Conservation (phyloP, 2,329 filamentous ascomycete species). For the Ascochyta rabiei region DNA sequence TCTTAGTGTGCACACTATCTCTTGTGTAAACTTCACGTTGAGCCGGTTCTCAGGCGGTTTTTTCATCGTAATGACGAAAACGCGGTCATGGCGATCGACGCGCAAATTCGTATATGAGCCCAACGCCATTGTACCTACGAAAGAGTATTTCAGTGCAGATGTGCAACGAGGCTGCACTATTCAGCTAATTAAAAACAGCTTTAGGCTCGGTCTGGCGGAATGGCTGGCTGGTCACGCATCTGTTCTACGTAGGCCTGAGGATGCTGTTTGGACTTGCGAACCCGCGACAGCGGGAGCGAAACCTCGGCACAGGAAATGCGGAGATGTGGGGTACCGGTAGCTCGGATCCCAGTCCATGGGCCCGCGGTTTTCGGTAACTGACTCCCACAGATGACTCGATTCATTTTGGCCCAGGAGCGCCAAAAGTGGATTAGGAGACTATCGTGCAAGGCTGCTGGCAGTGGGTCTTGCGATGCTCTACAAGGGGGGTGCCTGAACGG, state of each 20-base stretch:
- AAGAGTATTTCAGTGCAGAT: background rate
- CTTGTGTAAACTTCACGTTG: constrained; percentile 58
- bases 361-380: constrained; percentile 24
- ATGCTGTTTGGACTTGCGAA: background rate
- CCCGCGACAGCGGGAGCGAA: background rate
- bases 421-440: background rate
- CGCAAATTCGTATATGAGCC: constrained; percentile 51
- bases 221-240: background rate
- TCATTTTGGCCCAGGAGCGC: background rate
- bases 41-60: constrained; percentile 62
- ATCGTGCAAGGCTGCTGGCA: background rate
- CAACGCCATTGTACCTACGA: constrained; percentile 28
- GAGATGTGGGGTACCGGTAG: constrained; percentile 32
- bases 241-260: background rate
- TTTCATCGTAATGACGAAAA: constrained; percentile 61
- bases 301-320: constrained; percentile 30
- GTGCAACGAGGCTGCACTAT: background rate
- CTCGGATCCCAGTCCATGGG: background rate
- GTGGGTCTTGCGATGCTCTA: background rate
- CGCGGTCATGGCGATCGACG: constrained; percentile 54
- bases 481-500: no score
- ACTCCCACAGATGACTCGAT: background rate
- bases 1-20: constrained; percentile 59
- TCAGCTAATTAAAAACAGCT: no score
- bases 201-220: background rate